Base-by-base conservation (phyloP, 345 rosid species). In the Salix dunnii region DNA sequence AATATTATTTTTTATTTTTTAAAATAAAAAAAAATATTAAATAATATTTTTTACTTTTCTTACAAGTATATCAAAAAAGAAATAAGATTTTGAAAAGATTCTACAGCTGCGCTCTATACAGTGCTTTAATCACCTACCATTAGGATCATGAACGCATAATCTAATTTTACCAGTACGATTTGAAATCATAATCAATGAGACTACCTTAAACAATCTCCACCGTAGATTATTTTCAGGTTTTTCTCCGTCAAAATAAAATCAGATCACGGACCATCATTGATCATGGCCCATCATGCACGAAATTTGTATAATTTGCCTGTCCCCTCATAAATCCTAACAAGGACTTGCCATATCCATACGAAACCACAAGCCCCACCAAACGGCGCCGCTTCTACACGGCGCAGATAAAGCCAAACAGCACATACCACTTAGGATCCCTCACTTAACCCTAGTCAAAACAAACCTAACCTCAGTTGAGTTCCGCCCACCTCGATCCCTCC, bases 381-480 rank as follows among this genome's bases (percentile, higher is more conserved):
- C 86, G 85, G 46, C 79, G 72, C 35, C 85, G 81, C 73, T 68
- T 12, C 9, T 9, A 5, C 1, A 10, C 7, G 4, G 10, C n/a
- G 21, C 17, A 21, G 46, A 68, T n/a, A 77, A 60, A n/a, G 80
- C 72, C 78, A 74, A 82, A 82, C 53, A 20, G 76, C 76, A 84
- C 70, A 55, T 73, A 30, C 82, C 70, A 60, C 75, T 64, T 30
- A 18, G 76, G 84, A 72, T 84, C 71, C 84, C 80, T 73, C 0
- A 7, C 64, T 46, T 79, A 85, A 88, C 91, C 86, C 77, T 30
- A 58, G 88, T 87, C 27, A 72, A 62, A 4, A 0, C 14, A n/a
- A 71, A 78, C 84, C 67, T 65, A 83, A 86, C 82, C 74, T 53
- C 51, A 48, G 88, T 75, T 82, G 49, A 9, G 0, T 10, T 21